These are phyloP conservation scores for Aspergillus campestris DNA, from an alignment of 495 filamentous ascomycete species.

Conservation along the genomic window DNA sequence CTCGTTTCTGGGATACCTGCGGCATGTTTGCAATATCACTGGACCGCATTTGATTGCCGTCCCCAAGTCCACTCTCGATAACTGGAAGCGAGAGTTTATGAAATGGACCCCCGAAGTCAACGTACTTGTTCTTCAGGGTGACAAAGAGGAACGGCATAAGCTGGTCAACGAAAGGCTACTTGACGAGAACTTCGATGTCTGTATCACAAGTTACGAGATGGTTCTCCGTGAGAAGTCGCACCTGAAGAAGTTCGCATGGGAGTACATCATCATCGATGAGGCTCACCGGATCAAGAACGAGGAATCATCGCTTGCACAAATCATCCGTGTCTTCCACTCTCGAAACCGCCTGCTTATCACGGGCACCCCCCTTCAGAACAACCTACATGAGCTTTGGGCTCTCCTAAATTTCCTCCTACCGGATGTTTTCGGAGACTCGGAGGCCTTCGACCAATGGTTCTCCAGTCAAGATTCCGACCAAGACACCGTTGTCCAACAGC, in stretches of 20 bases:
- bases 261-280: conserved; percentile 99
- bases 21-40: conserved; percentile 76
- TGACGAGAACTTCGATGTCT: conserved; percentile 88
- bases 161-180: conserved; percentile 86
- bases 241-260: conserved; percentile 97
- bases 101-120: conserved; percentile 95
- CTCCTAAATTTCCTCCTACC: conserved; percentile 93
- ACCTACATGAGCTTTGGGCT: conserved; percentile 98
- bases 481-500: conserved; percentile 93
- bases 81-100: conserved; percentile 92
- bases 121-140: conserved; percentile 88
- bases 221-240: conserved; percentile 91
- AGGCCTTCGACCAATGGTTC: conserved; percentile 99
- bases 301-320: conserved; percentile 92
- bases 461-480: conserved; percentile 80
- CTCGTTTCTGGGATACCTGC: conserved; percentile 86
- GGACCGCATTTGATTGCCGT: conserved; percentile 94
- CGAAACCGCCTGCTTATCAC: conserved; percentile 93
- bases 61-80: conserved; percentile 96
- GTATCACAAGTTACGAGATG: conserved; percentile 96
- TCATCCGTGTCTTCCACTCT: conserved; percentile 95
- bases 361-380: conserved; percentile 96
- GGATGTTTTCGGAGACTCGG: conserved; percentile 94
- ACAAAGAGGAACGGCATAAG: conserved; percentile 83
- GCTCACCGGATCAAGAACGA: conserved; percentile 99